These are phyloP conservation scores for Dactylella cylindrospora DNA, from an alignment of 2,329 filamentous ascomycete genomes.

Conservation along the genomic window DNA sequence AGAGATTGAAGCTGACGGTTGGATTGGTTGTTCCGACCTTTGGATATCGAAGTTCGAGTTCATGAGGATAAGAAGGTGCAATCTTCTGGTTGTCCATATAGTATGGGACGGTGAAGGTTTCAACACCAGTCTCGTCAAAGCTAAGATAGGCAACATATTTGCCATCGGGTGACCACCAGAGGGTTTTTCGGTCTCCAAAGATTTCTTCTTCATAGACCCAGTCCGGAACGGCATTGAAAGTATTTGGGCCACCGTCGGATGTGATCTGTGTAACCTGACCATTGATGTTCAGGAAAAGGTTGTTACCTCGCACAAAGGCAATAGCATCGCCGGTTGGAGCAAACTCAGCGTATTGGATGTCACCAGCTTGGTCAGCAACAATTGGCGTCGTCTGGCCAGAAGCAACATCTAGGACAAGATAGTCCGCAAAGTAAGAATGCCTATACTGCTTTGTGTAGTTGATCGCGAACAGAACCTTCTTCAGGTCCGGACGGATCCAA, in stretches of 20 bases:
- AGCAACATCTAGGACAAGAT: slow-evolving; percentile 65
- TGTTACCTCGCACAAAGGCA: slow-evolving; percentile 68
- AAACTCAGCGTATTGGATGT: slow-evolving; percentile 68
- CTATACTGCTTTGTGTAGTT: slow-evolving; percentile 71
- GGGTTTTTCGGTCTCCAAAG: slow-evolving; percentile 57
- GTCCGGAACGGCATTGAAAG: slow-evolving; percentile 67
- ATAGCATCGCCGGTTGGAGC: slow-evolving; percentile 62
- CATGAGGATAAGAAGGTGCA: slow-evolving; percentile 63
- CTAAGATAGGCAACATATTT: slow-evolving; percentile 60
- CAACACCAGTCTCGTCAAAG: slow-evolving; percentile 67
- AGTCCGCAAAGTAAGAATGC: slow-evolving; percentile 68
- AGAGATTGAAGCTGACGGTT: slow-evolving; percentile 63
- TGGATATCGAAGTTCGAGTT: slow-evolving; percentile 67
- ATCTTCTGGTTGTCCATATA: slow-evolving; percentile 63
- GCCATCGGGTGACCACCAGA: slow-evolving; percentile 63
- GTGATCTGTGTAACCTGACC: slow-evolving; percentile 62
- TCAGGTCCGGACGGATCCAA: slow-evolving; percentile 63
- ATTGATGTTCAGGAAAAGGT: slow-evolving; percentile 63
- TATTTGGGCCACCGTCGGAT: slow-evolving; percentile 61
- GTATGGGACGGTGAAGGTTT: slow-evolving; percentile 66
- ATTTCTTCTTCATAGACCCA: slow-evolving; percentile 67
- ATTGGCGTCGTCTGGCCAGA: slow-evolving; percentile 61
- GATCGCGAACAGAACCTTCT: slow-evolving; percentile 63
- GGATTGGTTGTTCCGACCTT: slow-evolving; percentile 70
- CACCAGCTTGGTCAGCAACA: slow-evolving; percentile 62